These are phyloP conservation scores for Rhodotorula sp. DNA, from an alignment of 1,284 basidiomycete genomes.

Conservation along the genomic window DNA sequence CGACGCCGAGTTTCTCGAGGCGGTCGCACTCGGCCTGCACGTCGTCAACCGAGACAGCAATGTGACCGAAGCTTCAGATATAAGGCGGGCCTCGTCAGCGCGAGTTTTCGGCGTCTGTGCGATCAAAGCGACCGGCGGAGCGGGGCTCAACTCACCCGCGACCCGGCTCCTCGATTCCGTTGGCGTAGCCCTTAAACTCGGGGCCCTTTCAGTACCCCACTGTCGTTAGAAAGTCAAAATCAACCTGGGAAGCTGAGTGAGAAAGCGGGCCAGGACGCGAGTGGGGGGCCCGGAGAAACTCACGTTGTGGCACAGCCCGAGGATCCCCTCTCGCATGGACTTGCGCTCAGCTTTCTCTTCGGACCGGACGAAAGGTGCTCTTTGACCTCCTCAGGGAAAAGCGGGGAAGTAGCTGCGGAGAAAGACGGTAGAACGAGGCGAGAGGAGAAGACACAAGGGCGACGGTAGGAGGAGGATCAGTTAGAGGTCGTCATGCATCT, in stretches of 20 bases:
- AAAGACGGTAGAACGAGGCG: too few species aligned
- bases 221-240: not conserved
- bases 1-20: slow-evolving; percentile 77
- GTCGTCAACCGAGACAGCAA: slow-evolving; percentile 64
- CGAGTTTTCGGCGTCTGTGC: too few species aligned
- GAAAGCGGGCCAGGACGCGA: too few species aligned
- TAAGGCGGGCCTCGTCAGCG: not conserved
- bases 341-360: slow-evolving; percentile 49
- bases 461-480: not conserved
- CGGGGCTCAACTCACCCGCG: slow-evolving; percentile 48
- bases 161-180: slow-evolving; percentile 79
- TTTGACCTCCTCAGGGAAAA: slow-evolving; percentile 41
- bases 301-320: slow-evolving; percentile 48
- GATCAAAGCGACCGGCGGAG: too few species aligned
- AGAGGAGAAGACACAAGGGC: not conserved
- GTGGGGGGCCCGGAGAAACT: not conserved
- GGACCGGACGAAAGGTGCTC: slow-evolving; percentile 43
- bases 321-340: slow-evolving; percentile 60
- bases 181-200: slow-evolving; percentile 73
- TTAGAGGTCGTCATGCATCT: not conserved
- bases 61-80: slow-evolving; percentile 63
- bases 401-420: slow-evolving; percentile 28
- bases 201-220: slow-evolving; percentile 72
- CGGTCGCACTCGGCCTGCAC: slow-evolving; percentile 64
- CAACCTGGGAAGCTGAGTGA: not conserved